Evolutionary conservation across 164 flowering plant genomes (phyloP), one percentile per base, ranked within the genome.

Genomic region (Vitis amurensis): DNA sequence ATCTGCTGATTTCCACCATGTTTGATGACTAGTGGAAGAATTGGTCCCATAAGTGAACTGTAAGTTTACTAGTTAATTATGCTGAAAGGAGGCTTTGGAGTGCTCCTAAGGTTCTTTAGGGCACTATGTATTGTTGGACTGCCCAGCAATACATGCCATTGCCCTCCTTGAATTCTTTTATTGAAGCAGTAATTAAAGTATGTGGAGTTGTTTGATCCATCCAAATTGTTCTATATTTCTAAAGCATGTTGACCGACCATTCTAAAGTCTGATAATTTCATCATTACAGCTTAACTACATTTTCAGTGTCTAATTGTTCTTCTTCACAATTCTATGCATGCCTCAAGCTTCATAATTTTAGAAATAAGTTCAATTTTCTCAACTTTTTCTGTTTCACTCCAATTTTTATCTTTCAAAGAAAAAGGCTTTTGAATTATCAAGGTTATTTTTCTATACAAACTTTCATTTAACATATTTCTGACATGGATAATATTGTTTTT

Each of bases 1-100:
- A 85, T 73, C 67, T 87, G 78, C 73, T 87, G 55, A 70, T 80
- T 52, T 80, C 87, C 49, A 79, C 84, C 31, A 75, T 87, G 37
- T 72, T 82, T 37, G 77, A 65, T 5, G 80, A 83, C 59, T 80
- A 83, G 77, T 48, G n/a, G 53, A 74, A 72, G 66, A 64, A 31
- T 31, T 0, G 44, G 7, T 17, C 67, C 7, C 31, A 51, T 11
- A 11, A 19, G 55, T 63, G 31, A 49, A 63, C 47, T 37, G 59
- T 64, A 53, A 31, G 67, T 63, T 29, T 4, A 14, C 48, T 55
- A 13, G 56, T 7, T 9, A 58, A 69, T 56, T 27, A 48, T 63
- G 71, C 31, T 37, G 68, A 14, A 49, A 30, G 60, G 56, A 61
- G 69, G 71, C 16, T 29, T 78, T 59, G 37, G 69, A 9, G 55